phyloP scores from a whole-genome alignment of 192 early-diverging fungal genomes.

The Coemansia sp. region DNA sequence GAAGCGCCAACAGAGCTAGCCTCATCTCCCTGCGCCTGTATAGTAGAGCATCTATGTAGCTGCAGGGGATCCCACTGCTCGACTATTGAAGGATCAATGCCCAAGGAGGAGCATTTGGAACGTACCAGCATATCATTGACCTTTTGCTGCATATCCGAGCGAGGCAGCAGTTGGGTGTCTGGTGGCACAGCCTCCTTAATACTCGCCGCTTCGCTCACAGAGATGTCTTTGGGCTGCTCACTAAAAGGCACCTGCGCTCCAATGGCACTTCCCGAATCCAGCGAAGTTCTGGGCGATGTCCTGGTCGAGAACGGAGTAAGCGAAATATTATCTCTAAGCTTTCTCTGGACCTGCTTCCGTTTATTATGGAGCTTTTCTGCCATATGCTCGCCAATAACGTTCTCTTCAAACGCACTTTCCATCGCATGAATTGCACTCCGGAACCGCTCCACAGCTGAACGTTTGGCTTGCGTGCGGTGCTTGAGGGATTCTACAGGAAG shows the following conservation, averaged over 20 bases:
- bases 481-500: slow-evolving; percentile 36
- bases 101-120: slow-evolving; percentile 18
- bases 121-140: slow-evolving; percentile 29
- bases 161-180: not conserved
- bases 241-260: not conserved
- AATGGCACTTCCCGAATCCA: slow-evolving; percentile 1
- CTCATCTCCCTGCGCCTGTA: not conserved
- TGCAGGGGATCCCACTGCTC: slow-evolving; percentile 34
- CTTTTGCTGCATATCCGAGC: slow-evolving; percentile 15
- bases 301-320: slow-evolving; percentile 4
- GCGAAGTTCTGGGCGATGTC: slow-evolving; percentile 2
- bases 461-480: slow-evolving; percentile 12
- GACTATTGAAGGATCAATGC: slow-evolving; percentile 31
- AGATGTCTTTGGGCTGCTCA: not conserved
- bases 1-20: not conserved
- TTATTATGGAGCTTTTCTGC: slow-evolving; percentile 19
- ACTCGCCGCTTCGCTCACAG: not conserved
- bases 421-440: slow-evolving; percentile 5
- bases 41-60: slow-evolving; percentile 17
- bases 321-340: slow-evolving; percentile 2
- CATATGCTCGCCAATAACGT: slow-evolving; percentile 26
- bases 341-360: slow-evolving; percentile 1
- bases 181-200: not conserved
- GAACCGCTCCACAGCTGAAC: slow-evolving; percentile 14
- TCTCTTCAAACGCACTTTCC: slow-evolving; percentile 24